Base-by-base conservation (phyloP, 192 early-diverging fungal species). In the Coemansia sp. region DNA sequence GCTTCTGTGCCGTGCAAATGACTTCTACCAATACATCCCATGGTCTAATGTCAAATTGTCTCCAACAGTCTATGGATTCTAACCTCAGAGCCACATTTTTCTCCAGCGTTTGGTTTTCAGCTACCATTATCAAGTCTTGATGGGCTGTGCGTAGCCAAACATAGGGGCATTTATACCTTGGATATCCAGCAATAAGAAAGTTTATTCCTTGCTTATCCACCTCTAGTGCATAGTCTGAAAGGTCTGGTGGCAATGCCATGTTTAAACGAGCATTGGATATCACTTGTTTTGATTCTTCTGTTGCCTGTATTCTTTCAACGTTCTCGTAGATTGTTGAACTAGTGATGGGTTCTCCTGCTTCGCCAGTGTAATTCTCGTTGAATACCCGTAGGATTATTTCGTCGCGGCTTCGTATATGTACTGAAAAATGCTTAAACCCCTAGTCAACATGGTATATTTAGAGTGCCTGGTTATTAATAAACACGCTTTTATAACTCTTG, bases 1-100 rank as follows among this genome's bases (percentile, higher is more conserved):
- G 78, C 26, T 53, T 55, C 45, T 84, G 40, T 9, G 83, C 72
- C 14, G 80, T 61, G 26, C 74, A 76, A 10, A 87, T 79, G 15
- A 87, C 78, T 62, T 87, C 85, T 11, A 81, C 85, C 30, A 87
- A 64, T 7, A 87, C 80, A 41, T 87, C 82, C 80, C 83, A 82
- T 3, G 83, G 71, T 2, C 77, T 54, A 14, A 85, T 72, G 50
- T 87, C 83, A 69, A 64, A 78, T 11, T 75, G 64, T 19, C 80
- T 76, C 85, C 85, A 87, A 28, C 73, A 69, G 8, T 80, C 79
- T n/a, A 82, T 75, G 0, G 83, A 81, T n/a, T 80, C 78, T 14
- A 87, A 68, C 36, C 77, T 79, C 36, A 87, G 52, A 1, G 85
- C 82, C 33, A 78, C 76, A 46, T 87, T 80, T 1, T 68, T 64